Conservation (phyloP, 2,329 filamentous ascomycete genomes). For the Thielaviopsis ethacetica region DNA sequence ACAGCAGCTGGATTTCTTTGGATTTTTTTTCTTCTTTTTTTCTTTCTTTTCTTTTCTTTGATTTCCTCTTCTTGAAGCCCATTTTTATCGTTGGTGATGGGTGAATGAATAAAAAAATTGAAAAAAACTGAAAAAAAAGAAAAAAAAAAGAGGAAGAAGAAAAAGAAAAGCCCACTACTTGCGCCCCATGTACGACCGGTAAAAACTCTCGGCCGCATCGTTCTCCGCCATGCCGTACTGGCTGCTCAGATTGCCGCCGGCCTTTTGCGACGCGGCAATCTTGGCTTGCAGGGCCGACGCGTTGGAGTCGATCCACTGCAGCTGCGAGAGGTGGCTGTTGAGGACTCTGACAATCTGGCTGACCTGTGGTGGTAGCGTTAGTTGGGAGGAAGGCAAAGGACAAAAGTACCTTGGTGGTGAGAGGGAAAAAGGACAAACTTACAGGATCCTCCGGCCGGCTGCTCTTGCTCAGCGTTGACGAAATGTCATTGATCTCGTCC, state of each 20-base stretch:
- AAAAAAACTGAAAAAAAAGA: not conserved
- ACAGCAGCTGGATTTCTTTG: not conserved
- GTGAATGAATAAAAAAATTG: not conserved
- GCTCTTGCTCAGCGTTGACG: constrained; percentile 75
- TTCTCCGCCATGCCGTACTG: constrained; percentile 44
- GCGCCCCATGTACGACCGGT: constrained; percentile 69
- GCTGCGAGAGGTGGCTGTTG: constrained; percentile 78
- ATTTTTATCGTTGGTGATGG: not conserved
- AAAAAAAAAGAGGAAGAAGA: not conserved
- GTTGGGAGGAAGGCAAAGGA: constrained; percentile 1
- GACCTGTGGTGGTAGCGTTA: constrained; percentile 35
- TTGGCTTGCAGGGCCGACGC: constrained; percentile 68
- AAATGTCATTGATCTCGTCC: constrained; percentile 90
- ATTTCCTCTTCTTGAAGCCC: not conserved
- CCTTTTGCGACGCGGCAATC: constrained; percentile 67
- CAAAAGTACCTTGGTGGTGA: not conserved
- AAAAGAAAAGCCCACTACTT: constrained; percentile 27
- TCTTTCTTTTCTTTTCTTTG: not conserved
- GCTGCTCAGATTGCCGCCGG: constrained; percentile 44
- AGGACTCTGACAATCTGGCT: constrained; percentile 91
- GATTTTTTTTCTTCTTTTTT: not conserved
- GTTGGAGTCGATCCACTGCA: constrained; percentile 86
- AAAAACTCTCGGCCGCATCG: constrained; percentile 76
- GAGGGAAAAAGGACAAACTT: constrained; percentile 24
- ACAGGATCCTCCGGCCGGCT: constrained; percentile 78